These are phyloP conservation scores for Chenopodium album DNA, from an alignment of 148 eudicot species.

Conservation along the genomic window DNA sequence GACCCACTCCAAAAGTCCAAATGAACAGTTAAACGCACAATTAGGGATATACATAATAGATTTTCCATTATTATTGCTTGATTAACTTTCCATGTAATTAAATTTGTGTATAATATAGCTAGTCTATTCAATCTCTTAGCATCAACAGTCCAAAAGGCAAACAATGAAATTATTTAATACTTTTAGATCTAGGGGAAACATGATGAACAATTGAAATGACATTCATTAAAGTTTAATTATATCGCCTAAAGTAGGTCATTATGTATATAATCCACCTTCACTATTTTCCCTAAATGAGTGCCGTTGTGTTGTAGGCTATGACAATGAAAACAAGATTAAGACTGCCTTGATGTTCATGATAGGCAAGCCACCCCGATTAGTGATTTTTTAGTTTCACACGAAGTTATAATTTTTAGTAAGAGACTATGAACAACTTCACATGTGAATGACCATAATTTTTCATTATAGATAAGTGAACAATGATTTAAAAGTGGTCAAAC, in stretches of 20 bases:
- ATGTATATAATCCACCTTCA: background rate
- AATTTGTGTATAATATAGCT: background rate
- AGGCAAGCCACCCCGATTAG: too few species aligned
- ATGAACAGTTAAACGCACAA: background rate
- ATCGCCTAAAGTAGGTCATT: background rate
- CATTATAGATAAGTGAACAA: too few species aligned
- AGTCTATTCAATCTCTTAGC: background rate
- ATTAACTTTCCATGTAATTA: background rate
- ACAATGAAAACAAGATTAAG: too few species aligned
- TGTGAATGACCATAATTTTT: too few species aligned
- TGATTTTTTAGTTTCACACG: too few species aligned
- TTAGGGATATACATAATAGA: conserved; percentile 4
- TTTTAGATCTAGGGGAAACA: background rate
- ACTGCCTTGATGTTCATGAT: too few species aligned
- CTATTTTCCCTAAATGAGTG: too few species aligned
- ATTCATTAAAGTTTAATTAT: background rate
- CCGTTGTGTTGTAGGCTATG: too few species aligned
- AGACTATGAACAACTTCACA: too few species aligned
- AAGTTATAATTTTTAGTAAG: too few species aligned
- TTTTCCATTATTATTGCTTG: background rate
- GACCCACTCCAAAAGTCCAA: conserved; percentile 8
- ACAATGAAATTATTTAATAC: background rate
- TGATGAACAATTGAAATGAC: conserved; percentile 12
- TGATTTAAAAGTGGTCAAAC: too few species aligned
- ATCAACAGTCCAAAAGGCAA: conserved; percentile 2